A percentile compares a stretch with the other conserved stretches of the same genome.
phyloP scores from a whole-genome alignment of 2,329 filamentous ascomycete genomes.

The Aspergillus flavus region DNA sequence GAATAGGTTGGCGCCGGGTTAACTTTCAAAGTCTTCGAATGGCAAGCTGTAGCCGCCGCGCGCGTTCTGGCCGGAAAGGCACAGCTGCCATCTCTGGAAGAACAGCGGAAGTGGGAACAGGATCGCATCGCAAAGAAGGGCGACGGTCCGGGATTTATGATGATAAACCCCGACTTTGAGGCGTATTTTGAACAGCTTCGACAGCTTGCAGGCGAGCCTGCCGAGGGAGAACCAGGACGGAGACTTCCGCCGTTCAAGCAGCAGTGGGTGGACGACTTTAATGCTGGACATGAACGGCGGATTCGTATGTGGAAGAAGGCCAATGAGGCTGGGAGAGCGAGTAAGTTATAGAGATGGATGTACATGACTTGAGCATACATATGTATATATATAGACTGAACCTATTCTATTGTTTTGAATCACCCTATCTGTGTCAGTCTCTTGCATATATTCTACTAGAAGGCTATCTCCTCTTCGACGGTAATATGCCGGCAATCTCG shows the following conservation, averaged over 20 bases:
- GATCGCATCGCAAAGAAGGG: constrained; percentile 57
- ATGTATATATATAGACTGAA: not conserved
- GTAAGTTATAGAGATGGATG: constrained; percentile 13
- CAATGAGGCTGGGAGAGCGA: constrained; percentile 38
- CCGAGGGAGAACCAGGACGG: constrained; percentile 40
- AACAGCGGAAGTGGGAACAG: constrained; percentile 60
- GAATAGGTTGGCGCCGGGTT: constrained; percentile 45
- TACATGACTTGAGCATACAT: not conserved
- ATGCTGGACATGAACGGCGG: constrained; percentile 57
- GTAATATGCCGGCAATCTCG: too few species aligned
- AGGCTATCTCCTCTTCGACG: too few species aligned
- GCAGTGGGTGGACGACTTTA: constrained; percentile 49
- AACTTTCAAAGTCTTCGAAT: constrained; percentile 71
- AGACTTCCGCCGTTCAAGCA: constrained; percentile 47
- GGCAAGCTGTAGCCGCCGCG: constrained; percentile 66
- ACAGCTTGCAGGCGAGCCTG: constrained; percentile 47
- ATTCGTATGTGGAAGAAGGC: constrained; percentile 61
- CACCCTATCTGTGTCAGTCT: too few species aligned
- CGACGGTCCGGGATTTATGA: constrained; percentile 59
- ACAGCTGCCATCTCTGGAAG: constrained; percentile 51
- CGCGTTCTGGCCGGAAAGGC: constrained; percentile 60
- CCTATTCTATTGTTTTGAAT: not conserved
- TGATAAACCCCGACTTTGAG: constrained; percentile 64
- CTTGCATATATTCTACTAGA: too few species aligned
- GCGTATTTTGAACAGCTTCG: constrained; percentile 63